These are phyloP conservation scores for Penicillium freii DNA, from an alignment of 2,329 filamentous ascomycete genomes.

Conservation along the genomic window DNA sequence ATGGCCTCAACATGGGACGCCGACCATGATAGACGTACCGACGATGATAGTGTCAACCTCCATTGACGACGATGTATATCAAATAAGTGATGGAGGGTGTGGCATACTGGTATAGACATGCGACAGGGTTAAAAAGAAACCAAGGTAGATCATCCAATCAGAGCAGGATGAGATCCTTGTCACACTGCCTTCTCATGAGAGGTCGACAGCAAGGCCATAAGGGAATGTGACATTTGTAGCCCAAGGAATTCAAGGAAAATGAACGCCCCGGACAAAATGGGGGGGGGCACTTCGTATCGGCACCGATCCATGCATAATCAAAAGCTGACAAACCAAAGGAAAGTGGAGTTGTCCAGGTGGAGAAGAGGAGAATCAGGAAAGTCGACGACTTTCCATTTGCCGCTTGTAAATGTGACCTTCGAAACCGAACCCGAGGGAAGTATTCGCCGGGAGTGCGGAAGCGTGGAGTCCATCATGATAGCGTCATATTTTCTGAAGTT, in stretches of 20 bases:
- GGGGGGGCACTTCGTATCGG: constrained; percentile 5
- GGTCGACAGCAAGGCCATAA: constrained; percentile 24
- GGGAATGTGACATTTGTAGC: constrained; percentile 6
- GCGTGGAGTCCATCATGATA: neutral
- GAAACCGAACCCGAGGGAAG: neutral
- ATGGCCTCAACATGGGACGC: neutral
- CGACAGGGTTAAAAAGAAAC: constrained; percentile 11
- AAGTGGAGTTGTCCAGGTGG: neutral
- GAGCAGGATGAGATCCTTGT: constrained; percentile 2
- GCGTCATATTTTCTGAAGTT: neutral
- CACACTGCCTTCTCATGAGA: constrained; percentile 11
- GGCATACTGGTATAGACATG: constrained; percentile 34
- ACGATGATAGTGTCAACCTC: constrained; percentile 46
- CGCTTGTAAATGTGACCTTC: neutral
- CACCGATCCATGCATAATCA: constrained; percentile 25
- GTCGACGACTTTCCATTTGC: constrained; percentile 6
- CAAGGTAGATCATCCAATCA: neutral
- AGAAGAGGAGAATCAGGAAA: constrained; percentile 11
- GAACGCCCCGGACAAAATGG: constrained; percentile 6
- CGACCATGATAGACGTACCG: constrained; percentile 35
- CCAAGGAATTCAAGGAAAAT: constrained; percentile 6
- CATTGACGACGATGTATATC: constrained; percentile 33
- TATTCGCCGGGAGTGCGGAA: neutral
- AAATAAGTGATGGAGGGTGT: constrained; percentile 26
- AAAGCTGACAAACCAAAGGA: constrained; percentile 31